Base-by-base conservation (phyloP, 1,284 basidiomycete genomes). In the Cystobasidiaceae sp. region DNA sequence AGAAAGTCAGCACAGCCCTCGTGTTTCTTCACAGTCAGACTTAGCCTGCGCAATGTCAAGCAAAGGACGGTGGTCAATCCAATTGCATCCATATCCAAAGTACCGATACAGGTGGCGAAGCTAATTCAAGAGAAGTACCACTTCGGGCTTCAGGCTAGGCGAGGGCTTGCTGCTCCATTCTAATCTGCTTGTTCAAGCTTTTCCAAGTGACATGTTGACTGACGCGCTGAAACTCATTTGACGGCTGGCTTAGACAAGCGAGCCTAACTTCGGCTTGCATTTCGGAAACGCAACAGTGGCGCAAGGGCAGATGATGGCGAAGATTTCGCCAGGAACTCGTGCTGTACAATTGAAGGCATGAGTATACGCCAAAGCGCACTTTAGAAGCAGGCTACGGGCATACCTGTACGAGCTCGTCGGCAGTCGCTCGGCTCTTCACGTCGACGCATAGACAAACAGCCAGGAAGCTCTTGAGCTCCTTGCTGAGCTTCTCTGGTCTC, bases 361-460 rank as follows among this genome's bases (percentile, higher is more conserved):
- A 90, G 93, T 72, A 97, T 93, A 61, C 94, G 82, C 78, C 91
- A 71, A 23, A 89, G 81, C 86, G 83, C 81, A n/a, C 75, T 34
- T 73, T 66, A 52, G 37, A 25, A 5, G 11, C 19, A 33, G 48
- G 39, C 54, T 66, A 33, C 52, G 34, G 43, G 80, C 87, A 67
- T 69, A 93, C 92, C 79, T 89, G 86, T 11, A 97, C 79, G 67
- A 98, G 78, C 79, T 98, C 94, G 62, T 86, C 86, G 28, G 93
- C 93, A 4, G 89, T 96, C 49, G 94, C 94, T 51, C 96, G 82
- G 77, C 90, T 94, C 75, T 87, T 87, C 55, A 97, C 94, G 77
- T 98, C 94, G 13, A 97, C 96, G 74, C 94, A 97, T 19, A 98
- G 79, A 78, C 94, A 97, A 13, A 97, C 93, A 56, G 92, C 93